A percentile compares a stretch with the other conserved stretches of the same genome.
Conservation (phyloP, 345 rosid genomes). For the Euphorbia peplus region DNA sequence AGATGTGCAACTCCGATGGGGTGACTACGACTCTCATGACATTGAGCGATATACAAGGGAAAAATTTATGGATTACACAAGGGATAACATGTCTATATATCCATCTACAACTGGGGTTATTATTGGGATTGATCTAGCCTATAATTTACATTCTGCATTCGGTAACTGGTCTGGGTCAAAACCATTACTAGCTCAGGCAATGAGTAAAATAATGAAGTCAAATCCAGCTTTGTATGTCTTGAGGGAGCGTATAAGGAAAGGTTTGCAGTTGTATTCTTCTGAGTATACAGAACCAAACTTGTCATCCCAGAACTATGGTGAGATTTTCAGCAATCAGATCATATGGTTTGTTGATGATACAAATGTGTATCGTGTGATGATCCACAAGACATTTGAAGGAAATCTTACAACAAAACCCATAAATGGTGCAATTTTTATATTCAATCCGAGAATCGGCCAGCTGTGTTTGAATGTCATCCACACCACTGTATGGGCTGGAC, state of each 20-base stretch:
- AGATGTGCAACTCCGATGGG: constrained; percentile 99
- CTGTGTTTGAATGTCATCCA: constrained; percentile 94
- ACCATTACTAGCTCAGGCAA: constrained; percentile 95
- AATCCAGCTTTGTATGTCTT: constrained; percentile 96
- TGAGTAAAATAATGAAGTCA: constrained; percentile 99
- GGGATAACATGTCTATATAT: constrained; percentile 99
- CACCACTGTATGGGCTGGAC: constrained; percentile 99
- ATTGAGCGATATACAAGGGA: constrained; percentile 98
- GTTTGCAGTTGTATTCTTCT: constrained; percentile 96
- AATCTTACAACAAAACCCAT: constrained; percentile 98
- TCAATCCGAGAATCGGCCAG: constrained; percentile 98
- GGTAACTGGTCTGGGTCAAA: constrained; percentile 99
- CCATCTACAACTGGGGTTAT: constrained; percentile 99
- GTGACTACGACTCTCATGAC: constrained; percentile 98
- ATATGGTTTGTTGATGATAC: constrained; percentile 99
- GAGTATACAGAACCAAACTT: constrained; percentile 98
- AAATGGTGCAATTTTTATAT: constrained; percentile 94
- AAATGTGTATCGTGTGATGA: constrained; percentile 96
- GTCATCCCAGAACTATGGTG: constrained; percentile 98
- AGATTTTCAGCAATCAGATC: constrained; percentile 97
- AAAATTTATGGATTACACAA: constrained; percentile 99
- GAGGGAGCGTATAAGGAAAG: constrained; percentile 98
- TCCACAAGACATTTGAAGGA: constrained; percentile 99
- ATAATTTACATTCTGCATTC: constrained; percentile 96
- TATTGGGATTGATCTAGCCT: constrained; percentile 98